Conservation (phyloP, 176 grass and related monocot species). For the Eleusine indica region DNA sequence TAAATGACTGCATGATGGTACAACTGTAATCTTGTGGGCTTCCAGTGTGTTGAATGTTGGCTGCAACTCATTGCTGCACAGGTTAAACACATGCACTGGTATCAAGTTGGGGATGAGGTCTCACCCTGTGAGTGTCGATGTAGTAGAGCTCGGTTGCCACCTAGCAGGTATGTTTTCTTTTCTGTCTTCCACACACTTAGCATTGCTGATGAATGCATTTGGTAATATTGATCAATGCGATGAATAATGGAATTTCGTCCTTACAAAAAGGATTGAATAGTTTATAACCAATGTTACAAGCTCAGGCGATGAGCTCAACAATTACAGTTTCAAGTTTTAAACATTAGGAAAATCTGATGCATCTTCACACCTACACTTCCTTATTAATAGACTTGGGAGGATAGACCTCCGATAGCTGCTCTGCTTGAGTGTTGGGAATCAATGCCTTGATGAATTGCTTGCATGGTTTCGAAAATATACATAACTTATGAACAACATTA, state of each 20-base stretch:
- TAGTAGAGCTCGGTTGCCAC: conserved; percentile 80
- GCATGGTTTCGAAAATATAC: not conserved
- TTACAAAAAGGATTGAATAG: conserved; percentile 23
- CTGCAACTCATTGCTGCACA: conserved; percentile 29
- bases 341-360: not conserved
- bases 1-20: not conserved
- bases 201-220: conserved; percentile 11
- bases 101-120: conserved; percentile 74
- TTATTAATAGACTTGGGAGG: not conserved
- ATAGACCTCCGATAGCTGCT: not conserved
- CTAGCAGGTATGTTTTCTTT: conserved; percentile 72
- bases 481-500: not conserved
- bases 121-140: conserved; percentile 91
- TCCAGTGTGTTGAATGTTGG: conserved; percentile 14
- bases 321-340: not conserved
- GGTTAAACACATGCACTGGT: conserved; percentile 99
- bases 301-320: not conserved
- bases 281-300: conserved; percentile 10
- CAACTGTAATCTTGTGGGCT: not conserved
- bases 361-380: not conserved
- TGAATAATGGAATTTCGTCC: not conserved
- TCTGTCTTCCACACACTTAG: not conserved
- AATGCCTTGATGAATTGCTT: not conserved
- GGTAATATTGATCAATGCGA: not conserved
- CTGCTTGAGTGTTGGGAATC: not conserved